A percentile compares a stretch with the other conserved stretches of the same genome.
These are phyloP conservation scores for Podospora pseudopauciseta DNA, from an alignment of 495 filamentous ascomycete species.

Conservation along the genomic window DNA sequence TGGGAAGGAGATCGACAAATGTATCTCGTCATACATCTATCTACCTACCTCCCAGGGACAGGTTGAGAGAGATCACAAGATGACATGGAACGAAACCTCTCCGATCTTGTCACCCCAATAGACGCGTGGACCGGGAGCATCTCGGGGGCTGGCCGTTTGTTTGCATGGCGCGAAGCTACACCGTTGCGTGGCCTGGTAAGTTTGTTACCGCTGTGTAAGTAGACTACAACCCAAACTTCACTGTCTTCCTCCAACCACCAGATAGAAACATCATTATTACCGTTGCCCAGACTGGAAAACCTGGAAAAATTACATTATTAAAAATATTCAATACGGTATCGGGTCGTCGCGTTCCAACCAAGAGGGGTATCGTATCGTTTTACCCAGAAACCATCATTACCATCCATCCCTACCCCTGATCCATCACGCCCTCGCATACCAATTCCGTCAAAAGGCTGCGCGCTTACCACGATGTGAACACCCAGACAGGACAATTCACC, in stretches of 20 bases:
- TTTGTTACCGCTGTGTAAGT: neutral
- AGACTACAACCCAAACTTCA: neutral
- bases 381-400: neutral
- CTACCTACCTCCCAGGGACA: neutral
- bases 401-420: neutral
- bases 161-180: neutral
- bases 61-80: neutral
- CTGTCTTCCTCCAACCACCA: neutral
- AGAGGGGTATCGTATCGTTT: neutral
- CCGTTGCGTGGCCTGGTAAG: neutral
- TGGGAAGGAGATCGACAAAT: neutral
- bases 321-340: neutral
- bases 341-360: neutral
- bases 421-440: neutral
- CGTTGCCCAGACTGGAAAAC: neutral
- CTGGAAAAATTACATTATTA: neutral
- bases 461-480: neutral
- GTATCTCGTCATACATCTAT: neutral
- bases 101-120: neutral
- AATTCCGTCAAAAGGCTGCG: neutral
- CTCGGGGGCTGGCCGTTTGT: neutral
- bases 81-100: neutral
- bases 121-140: neutral
- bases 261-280: neutral
- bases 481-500: neutral